These are phyloP conservation scores for Coccomyxa subellipsoidea DNA, from an alignment of 163 green algal species.

Conservation along the genomic window DNA sequence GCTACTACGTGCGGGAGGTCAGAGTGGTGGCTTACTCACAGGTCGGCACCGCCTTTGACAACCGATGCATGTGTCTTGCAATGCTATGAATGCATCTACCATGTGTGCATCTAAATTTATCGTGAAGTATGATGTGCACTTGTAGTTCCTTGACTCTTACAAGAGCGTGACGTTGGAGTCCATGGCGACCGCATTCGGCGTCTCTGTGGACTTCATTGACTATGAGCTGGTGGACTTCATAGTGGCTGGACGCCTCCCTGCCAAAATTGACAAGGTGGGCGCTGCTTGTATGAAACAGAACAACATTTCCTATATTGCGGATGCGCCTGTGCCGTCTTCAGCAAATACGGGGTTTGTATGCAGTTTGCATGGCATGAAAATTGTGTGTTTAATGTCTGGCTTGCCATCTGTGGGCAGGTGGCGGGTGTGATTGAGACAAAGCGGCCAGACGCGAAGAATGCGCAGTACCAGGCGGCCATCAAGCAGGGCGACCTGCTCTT, in stretches of 20 bases:
- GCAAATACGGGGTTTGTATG: not conserved
- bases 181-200: slow-evolving; percentile 91
- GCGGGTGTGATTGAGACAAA: slow-evolving; percentile 93
- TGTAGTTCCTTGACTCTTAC: slow-evolving; percentile 97
- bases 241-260: slow-evolving; percentile 81
- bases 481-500: slow-evolving; percentile 95
- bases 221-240: slow-evolving; percentile 91
- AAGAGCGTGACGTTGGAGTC: slow-evolving; percentile 91
- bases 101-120: no score
- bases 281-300: not conserved
- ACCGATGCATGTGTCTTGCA: no score
- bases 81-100: no score
- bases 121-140: not conserved
- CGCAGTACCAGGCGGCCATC: slow-evolving; percentile 88
- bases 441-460: slow-evolving; percentile 90
- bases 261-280: slow-evolving; percentile 88
- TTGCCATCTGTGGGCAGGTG: slow-evolving; percentile 41
- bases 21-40: slow-evolving; percentile 75
- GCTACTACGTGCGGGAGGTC: slow-evolving; percentile 93
- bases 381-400: not conserved
- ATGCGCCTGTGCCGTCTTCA: not conserved
- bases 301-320: not conserved
- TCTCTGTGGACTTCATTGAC: slow-evolving; percentile 83
- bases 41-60: slow-evolving; percentile 32
- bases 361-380: not conserved